These are phyloP conservation scores for Zoysia pacifica DNA, from an alignment of 176 grass and related monocot species.

Conservation along the genomic window DNA sequence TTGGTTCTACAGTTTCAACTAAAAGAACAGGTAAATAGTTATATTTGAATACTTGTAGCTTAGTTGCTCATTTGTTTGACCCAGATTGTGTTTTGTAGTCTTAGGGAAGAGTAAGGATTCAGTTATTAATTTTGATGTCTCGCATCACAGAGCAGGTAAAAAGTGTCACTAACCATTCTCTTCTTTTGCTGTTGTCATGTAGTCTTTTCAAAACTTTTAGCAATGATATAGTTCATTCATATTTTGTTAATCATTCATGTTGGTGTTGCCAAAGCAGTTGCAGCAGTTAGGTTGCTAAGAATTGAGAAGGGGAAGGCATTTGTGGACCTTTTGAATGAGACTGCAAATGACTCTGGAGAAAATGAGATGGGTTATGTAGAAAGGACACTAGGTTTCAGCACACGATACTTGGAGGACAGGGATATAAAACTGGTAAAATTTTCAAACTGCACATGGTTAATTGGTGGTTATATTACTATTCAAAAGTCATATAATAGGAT, in stretches of 20 bases:
- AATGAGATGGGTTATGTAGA: constrained; percentile 91
- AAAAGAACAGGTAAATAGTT: constrained; percentile 56
- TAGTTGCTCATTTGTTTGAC: constrained; percentile 9
- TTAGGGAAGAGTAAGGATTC: constrained; percentile 38
- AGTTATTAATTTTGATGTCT: constrained; percentile 50
- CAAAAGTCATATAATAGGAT: constrained; percentile 28
- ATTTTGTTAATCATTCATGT: constrained; percentile 28
- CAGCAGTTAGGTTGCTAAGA: constrained; percentile 83
- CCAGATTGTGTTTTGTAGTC: neutral
- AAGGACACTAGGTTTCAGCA: constrained; percentile 81
- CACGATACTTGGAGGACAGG: constrained; percentile 69
- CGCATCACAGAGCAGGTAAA: constrained; percentile 52
- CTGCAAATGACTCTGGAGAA: constrained; percentile 48
- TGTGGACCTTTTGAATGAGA: constrained; percentile 87
- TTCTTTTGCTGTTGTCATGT: constrained; percentile 2
- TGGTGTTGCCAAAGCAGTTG: constrained; percentile 46
- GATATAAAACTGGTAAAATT: constrained; percentile 83
- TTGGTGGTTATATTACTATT: constrained; percentile 30
- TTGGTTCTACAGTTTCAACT: constrained; percentile 48
- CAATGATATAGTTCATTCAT: neutral
- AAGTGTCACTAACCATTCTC: constrained; percentile 1
- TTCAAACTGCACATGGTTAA: constrained; percentile 19
- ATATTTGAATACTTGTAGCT: constrained; percentile 18
- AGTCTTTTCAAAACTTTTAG: neutral
- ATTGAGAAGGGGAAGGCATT: constrained; percentile 84